A percentile compares a stretch with the other conserved stretches of the same genome.
These are phyloP conservation scores for Colletotrichum sidae DNA, from an alignment of 2,329 filamentous ascomycete genomes.

Conservation along the genomic window DNA sequence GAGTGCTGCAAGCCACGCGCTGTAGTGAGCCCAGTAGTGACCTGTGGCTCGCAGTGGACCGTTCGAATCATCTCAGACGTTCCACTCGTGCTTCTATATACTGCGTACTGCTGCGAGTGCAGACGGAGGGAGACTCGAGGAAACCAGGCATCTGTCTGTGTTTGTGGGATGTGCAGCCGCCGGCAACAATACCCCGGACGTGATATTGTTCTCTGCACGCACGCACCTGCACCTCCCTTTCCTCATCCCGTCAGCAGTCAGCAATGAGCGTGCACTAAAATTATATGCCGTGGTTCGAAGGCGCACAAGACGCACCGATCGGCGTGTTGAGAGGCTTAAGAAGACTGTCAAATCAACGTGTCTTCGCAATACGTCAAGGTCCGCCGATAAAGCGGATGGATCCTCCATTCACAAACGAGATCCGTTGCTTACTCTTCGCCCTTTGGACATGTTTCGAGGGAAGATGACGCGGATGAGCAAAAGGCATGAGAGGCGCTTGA, in stretches of 20 bases:
- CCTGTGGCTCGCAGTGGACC: neutral
- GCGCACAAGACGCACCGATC: constrained; percentile 4
- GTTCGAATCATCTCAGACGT: constrained; percentile 7
- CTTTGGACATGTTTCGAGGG: neutral
- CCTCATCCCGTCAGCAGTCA: constrained; percentile 11
- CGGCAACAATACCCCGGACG: constrained; percentile 5
- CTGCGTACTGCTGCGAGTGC: constrained; percentile 3
- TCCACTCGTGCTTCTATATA: constrained; percentile 12
- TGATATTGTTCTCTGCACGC: constrained; percentile 4
- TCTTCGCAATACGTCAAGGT: constrained; percentile 2
- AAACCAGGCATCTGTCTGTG: neutral
- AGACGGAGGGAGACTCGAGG: neutral
- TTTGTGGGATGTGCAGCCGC: neutral
- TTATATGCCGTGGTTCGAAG: constrained; percentile 17
- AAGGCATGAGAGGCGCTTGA: neutral
- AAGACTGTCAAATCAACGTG: constrained; percentile 11
- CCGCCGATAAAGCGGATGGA: neutral
- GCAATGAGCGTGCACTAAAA: constrained; percentile 10
- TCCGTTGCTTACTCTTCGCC: neutral
- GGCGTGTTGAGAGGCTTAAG: constrained; percentile 19
- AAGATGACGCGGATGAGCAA: neutral
- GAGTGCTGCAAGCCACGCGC: constrained; percentile 10
- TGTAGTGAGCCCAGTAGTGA: constrained; percentile 1
- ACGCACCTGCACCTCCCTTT: neutral
- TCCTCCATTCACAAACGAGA: neutral